Evolutionary conservation across 257 asterid species (phyloP), one percentile per base, ranked within the genome.

Genomic region (Solanum gandarillasii): DNA sequence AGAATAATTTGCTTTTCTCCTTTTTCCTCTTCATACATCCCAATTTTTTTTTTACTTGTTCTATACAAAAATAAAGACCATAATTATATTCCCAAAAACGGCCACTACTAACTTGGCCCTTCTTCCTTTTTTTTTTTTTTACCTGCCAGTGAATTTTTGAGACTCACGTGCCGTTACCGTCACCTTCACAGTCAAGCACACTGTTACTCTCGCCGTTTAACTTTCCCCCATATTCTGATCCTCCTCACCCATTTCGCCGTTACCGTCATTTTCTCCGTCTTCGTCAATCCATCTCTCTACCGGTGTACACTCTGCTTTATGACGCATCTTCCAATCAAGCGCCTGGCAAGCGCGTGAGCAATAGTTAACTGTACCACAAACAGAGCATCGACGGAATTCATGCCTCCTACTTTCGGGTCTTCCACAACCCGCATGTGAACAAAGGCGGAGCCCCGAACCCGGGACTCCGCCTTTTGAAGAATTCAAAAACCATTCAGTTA

Each of bases 291-390:
- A 89, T 83, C 94, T 87, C 89, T 92, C 96, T 9, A 87, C 93
- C 3, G 98, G 96, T 7, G 90, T 87, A 84, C 99, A 97, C 92
- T 93, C 98, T 81, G 86, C 92, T 90, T 95, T 97, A 75, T 97
- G 99, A 82, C 98, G 94, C 91, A 90, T 90, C 93, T 95, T 95
- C 99, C 99, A 97, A 86, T 97, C 99, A 88, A 97, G 91, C 86
- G 99, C 98, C 87, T 97, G 99, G 71, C 99, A 97, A 6, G 98
- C 98, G 72, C 98, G 98, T 23, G 99, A 97, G 93, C 99, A 97
- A 58, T 97, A 97, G 87, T 95, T 97, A 89, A 95, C 98, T 3
- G 94, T 92, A 18, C 98, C 98, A 88, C 99, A 97, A 74, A 95
- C 98, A 0, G 98, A 94, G 84, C 99, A 97, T 87, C 98, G 90